These are phyloP conservation scores for Scytalidium lignicola DNA, from an alignment of 2,329 filamentous ascomycete genomes.

Conservation along the genomic window DNA sequence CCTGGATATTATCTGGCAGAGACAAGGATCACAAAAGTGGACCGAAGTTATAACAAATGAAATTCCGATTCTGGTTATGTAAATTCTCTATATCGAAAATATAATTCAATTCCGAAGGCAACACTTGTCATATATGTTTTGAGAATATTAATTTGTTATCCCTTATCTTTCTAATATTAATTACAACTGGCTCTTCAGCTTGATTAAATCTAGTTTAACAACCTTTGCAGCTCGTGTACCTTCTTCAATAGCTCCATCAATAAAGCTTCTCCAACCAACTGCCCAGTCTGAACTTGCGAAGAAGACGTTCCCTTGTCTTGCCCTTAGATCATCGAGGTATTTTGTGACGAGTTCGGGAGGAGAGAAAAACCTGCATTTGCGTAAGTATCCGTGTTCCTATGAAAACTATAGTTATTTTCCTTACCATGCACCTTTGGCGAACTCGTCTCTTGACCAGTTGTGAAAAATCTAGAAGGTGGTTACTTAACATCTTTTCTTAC, in stretches of 20 bases:
- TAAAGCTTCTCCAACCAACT: constrained; percentile 43
- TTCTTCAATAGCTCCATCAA: constrained; percentile 45
- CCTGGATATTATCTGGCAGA: neutral
- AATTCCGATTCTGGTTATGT: neutral
- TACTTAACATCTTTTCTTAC: neutral
- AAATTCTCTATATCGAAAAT: neutral
- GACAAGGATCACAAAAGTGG: neutral
- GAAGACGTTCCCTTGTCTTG: constrained; percentile 36
- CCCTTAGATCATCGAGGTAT: constrained; percentile 36
- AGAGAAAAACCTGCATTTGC: constrained; percentile 27
- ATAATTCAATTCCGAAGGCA: no score
- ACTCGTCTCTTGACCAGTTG: constrained; percentile 44
- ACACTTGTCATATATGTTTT: no score
- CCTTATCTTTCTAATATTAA: no score
- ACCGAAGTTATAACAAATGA: neutral
- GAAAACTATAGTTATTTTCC: neutral
- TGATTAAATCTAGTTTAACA: neutral
- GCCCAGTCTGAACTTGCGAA: constrained; percentile 47
- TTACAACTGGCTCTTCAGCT: neutral
- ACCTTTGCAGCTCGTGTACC: constrained; percentile 31
- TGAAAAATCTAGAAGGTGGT: constrained; percentile 34
- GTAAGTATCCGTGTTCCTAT: neutral
- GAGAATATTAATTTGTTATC: no score
- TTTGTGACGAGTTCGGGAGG: constrained; percentile 31
- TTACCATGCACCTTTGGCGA: constrained; percentile 37